Conservation (phyloP, 257 asterid species). For the Nyctanthes arbortristis region DNA sequence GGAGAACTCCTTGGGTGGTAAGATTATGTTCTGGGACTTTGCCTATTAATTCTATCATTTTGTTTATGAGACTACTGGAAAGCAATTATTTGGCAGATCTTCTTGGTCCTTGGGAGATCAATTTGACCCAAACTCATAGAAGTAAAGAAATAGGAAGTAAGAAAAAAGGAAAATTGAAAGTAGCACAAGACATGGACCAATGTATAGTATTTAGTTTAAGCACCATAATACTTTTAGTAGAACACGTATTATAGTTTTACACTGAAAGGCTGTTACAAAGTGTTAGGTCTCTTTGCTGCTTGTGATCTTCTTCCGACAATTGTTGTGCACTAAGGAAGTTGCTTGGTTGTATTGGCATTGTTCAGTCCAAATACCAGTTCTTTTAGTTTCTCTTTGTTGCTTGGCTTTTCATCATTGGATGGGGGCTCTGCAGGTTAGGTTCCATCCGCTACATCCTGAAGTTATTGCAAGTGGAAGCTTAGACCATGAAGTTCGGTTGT, state of each 20-base stretch:
- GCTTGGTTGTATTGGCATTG: conserved; percentile 21
- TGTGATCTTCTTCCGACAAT: conserved; percentile 4
- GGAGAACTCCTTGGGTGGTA: conserved; percentile 99
- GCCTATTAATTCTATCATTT: background rate
- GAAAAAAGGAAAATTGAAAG: background rate
- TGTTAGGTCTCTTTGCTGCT: conserved; percentile 7
- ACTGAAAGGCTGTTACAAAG: background rate
- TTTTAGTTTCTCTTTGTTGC: conserved; percentile 10
- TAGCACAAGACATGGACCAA: background rate
- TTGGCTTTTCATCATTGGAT: conserved; percentile 27
- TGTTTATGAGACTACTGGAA: background rate
- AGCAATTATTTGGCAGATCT: conserved; percentile 2
- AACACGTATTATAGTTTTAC: background rate
- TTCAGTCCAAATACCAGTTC: conserved; percentile 11
- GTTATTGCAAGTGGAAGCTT: conserved; percentile 97
- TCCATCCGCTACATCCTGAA: conserved; percentile 85
- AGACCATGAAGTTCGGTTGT: conserved; percentile 94
- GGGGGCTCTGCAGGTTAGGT: conserved; percentile 75
- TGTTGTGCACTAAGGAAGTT: background rate
- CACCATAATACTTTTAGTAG: background rate
- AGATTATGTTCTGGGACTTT: conserved; percentile 34
- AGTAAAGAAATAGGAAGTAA: background rate
- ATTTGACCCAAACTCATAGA: conserved; percentile 4
- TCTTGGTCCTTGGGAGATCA: background rate
- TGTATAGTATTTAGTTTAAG: background rate